Conservation (phyloP, 73 alveolate species). For the Paramecium tetraurelia region DNA sequence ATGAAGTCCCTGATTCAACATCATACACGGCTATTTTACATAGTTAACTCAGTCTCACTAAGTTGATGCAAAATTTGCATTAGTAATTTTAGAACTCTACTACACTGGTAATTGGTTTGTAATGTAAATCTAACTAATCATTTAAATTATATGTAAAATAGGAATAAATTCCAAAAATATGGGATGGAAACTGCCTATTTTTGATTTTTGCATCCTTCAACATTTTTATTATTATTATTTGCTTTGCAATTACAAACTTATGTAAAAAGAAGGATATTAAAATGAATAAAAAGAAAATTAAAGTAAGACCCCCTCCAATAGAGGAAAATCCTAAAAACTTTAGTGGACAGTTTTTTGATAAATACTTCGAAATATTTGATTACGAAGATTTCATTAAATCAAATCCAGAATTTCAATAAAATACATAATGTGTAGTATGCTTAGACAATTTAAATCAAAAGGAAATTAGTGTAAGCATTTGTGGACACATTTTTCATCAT, state of each 20-base stretch:
- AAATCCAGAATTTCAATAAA: neutral
- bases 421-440: slow-evolving; percentile 14
- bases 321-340: neutral
- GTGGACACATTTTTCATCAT: slow-evolving; percentile 54
- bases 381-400: neutral
- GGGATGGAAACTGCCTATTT: neutral
- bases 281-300: neutral
- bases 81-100: neutral
- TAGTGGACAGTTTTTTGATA: neutral
- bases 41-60: neutral
- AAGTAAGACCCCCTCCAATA: neutral
- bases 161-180: neutral
- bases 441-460: neutral
- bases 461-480: neutral
- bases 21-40: neutral
- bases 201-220: neutral
- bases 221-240: neutral
- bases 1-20: slow-evolving; percentile 5
- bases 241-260: neutral
- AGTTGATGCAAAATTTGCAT: neutral
- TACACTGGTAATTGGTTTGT: neutral
- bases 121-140: neutral
- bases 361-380: neutral
- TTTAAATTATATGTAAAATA: neutral
- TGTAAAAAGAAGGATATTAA: neutral